Evolutionary conservation across 2,329 filamentous ascomycete genomes (phyloP).

Genomic region (Colletotrichum sublineola): DNA sequence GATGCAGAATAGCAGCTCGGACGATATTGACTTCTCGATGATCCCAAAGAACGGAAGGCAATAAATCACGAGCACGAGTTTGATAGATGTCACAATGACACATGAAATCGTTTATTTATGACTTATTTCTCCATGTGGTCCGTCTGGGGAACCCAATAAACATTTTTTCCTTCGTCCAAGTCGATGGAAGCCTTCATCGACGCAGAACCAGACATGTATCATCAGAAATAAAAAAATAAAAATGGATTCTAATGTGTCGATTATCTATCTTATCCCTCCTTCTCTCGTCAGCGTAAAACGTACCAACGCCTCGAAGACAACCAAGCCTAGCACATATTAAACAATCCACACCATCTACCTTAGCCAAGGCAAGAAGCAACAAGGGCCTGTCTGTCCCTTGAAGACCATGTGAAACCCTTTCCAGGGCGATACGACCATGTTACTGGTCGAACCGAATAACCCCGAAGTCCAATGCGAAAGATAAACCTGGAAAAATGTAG

Average conservation of each 20-base stretch:
- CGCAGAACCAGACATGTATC: neutral
- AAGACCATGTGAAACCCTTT: neutral
- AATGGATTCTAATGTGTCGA: constrained; percentile 9
- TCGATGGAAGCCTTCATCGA: neutral
- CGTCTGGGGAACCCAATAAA: neutral
- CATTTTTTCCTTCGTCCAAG: neutral
- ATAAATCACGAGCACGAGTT: neutral
- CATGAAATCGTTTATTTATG: neutral
- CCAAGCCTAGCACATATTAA: constrained; percentile 22
- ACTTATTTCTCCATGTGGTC: neutral
- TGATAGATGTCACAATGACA: neutral
- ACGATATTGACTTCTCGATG: neutral
- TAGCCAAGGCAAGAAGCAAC: constrained; percentile 32
- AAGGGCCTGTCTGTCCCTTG: neutral
- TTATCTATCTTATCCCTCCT: constrained; percentile 24
- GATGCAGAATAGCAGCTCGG: neutral
- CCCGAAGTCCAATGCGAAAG: constrained; percentile 15
- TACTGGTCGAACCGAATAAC: neutral
- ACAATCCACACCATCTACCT: constrained; percentile 9
- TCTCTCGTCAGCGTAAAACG: neutral
- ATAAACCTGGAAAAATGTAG: constrained; percentile 29
- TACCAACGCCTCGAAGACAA: constrained; percentile 18
- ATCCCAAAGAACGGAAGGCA: neutral
- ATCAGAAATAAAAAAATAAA: neutral
- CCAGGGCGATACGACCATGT: neutral